Evolutionary conservation across 371 early-diverging fungal genomes (phyloP).

Genomic region (Actinomortierella ambigua): DNA sequence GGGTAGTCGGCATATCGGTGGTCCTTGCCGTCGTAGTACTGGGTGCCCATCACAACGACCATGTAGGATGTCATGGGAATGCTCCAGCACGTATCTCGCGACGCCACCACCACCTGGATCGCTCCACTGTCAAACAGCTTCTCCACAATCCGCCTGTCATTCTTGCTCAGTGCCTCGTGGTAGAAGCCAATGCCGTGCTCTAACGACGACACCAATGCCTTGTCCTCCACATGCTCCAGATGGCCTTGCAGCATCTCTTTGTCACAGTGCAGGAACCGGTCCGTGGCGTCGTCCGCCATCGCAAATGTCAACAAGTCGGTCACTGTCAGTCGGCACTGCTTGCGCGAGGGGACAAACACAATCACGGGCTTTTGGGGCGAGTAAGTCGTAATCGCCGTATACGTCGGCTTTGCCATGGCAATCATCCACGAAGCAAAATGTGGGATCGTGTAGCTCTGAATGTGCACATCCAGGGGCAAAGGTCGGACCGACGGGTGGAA

Average conservation of each 20-base stretch:
- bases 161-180: constrained; percentile 96
- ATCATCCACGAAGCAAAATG: constrained; percentile 97
- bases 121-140: constrained; percentile 90
- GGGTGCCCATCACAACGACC: constrained; percentile 98
- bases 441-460: constrained; percentile 96
- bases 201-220: constrained; percentile 77
- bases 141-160: constrained; percentile 91
- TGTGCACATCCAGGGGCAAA: constrained; percentile 94
- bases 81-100: constrained; percentile 99
- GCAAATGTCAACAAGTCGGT: constrained; percentile 92
- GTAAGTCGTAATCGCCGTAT: constrained; percentile 90
- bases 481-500: constrained; percentile 95
- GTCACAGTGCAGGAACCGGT: constrained; percentile 87
- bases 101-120: constrained; percentile 96
- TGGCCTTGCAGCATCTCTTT: constrained; percentile 82
- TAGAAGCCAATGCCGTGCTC: constrained; percentile 97
- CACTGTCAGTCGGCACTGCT: constrained; percentile 94
- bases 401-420: constrained; percentile 97
- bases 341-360: constrained; percentile 96
- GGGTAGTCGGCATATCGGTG: constrained; percentile 93
- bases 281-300: constrained; percentile 90
- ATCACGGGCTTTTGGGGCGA: constrained; percentile 93
- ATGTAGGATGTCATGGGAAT: constrained; percentile 98
- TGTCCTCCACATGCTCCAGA: constrained; percentile 74
- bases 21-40: constrained; percentile 91